Base-by-base conservation (phyloP, 2,329 filamentous ascomycete genomes). In the Bipolaris sorokiniana region DNA sequence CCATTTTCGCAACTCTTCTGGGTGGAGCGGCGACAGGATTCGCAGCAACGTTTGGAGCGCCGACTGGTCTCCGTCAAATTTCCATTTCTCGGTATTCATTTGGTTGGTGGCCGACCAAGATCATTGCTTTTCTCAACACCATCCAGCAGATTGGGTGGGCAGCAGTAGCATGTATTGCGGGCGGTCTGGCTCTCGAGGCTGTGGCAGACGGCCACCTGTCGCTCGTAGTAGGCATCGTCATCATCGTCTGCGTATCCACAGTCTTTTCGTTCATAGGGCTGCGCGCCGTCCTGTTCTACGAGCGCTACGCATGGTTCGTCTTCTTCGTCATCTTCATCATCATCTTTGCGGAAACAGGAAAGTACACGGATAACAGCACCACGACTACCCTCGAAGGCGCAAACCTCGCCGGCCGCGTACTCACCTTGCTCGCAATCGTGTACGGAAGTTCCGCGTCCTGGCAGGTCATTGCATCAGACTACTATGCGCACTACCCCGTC, bases 21-120 rank as follows among this genome's bases (percentile, higher is more conserved):
- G 79, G 79, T 45, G 73, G 76, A 28, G 61, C 78, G 1, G 77
- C 76, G 41, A 77, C 78, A 2, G 73, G 77, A 2, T 80, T 74
- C 47, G 74, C 70, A 37, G 78, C 78, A 49, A 80, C 77, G 9
- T 73, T 81, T 31, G 78, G 78, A 50, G 77, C 78, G 6, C 61
- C 76, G 44, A 76, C 77, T 56, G 70, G 72, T 54, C 68, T 82
- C 20, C 75, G 80, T 46, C 77, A 80, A 53, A 81, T 82, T 46
- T 71, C 72, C 2, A 75, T 79, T 28, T 76, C 77, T 47, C 72
- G 80, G 48, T 81, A 80, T 62, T 79, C 78, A n/a, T 80, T 82
- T 56, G 80, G 80, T n/a, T 82, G 80, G 76, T 82, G 76, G 58
- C 80, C 80, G 15, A 80, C 80, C 50, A 82, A 82, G 61, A 67